Evolutionary conservation across 441 rosid species (phyloP).

Genomic region (Pelargonium myrrhifolium): DNA sequence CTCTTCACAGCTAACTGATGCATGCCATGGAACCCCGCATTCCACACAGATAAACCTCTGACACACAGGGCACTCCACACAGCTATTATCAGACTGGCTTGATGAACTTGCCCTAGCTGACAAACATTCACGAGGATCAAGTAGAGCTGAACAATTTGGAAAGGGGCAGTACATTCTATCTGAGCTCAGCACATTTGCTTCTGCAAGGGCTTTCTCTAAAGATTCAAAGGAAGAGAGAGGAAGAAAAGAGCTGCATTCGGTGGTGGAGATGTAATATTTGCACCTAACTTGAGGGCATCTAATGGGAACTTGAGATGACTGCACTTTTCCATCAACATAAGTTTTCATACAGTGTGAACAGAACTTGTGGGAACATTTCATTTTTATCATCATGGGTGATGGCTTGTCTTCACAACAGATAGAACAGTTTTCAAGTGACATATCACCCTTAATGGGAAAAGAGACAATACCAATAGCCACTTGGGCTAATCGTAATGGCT

Average conservation of each 20-base stretch:
- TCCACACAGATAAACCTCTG: constrained; percentile 74
- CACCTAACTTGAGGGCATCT: constrained; percentile 83
- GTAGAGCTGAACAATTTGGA: constrained; percentile 70
- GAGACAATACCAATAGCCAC: constrained; percentile 80
- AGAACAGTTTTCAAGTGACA: constrained; percentile 49
- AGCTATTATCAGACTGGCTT: constrained; percentile 58
- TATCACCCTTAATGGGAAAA: constrained; percentile 32
- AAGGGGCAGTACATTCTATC: constrained; percentile 83
- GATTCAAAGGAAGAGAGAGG: constrained; percentile 53
- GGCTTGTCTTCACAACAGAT: constrained; percentile 82
- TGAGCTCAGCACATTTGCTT: constrained; percentile 44
- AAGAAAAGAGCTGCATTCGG: constrained; percentile 66
- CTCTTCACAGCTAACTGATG: constrained; percentile 78
- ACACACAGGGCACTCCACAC: constrained; percentile 78
- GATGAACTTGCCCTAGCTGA: constrained; percentile 70
- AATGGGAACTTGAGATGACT: constrained; percentile 67
- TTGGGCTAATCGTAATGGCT: constrained; percentile 55
- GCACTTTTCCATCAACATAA: constrained; percentile 70
- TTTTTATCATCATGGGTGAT: constrained; percentile 54
- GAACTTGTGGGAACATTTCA: constrained; percentile 86
- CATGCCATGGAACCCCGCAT: constrained; percentile 92
- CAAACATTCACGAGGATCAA: constrained; percentile 66
- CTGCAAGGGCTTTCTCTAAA: constrained; percentile 53
- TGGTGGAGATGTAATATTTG: constrained; percentile 52
- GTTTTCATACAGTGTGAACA: constrained; percentile 92